Conservation (phyloP, 371 early-diverging fungal genomes). For the Mucor indicus region DNA sequence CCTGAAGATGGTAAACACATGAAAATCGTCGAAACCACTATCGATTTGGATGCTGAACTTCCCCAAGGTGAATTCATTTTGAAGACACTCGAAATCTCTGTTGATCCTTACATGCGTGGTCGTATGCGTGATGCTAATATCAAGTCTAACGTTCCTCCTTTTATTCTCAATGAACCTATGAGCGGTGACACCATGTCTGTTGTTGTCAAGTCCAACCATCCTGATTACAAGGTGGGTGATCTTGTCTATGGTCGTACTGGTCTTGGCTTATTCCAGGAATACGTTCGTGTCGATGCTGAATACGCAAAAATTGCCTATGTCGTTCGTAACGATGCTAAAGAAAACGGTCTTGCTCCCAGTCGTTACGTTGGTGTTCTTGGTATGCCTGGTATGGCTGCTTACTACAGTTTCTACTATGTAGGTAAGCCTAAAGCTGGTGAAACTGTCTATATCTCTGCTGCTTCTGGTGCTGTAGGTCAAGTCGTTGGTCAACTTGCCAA, state of each 20-base stretch:
- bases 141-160: conserved; percentile 49
- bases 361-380: conserved; percentile 50
- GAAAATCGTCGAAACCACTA: conserved; percentile 31
- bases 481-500: conserved; percentile 67
- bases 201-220: conserved; percentile 54
- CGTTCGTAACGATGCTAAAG: conserved; percentile 32
- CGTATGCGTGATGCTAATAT: conserved; percentile 49
- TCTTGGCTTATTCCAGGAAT: conserved; percentile 45
- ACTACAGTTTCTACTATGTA: conserved; percentile 17
- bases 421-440: conserved; percentile 45
- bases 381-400: conserved; percentile 49
- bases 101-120: conserved; percentile 53
- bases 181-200: conserved; percentile 53
- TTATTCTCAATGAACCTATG: conserved; percentile 53
- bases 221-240: conserved; percentile 55
- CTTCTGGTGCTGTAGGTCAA: no score
- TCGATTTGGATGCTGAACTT: conserved; percentile 41
- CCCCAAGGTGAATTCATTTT: conserved; percentile 52
- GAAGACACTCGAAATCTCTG: conserved; percentile 34
- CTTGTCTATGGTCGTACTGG: conserved; percentile 50
- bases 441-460: conserved; percentile 46
- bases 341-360: conserved; percentile 34
- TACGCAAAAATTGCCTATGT: conserved; percentile 11
- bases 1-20: conserved; percentile 43
- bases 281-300: conserved; percentile 26